Conservation (phyloP, 805 yeast species). For the Brettanomyces naardenensis region DNA sequence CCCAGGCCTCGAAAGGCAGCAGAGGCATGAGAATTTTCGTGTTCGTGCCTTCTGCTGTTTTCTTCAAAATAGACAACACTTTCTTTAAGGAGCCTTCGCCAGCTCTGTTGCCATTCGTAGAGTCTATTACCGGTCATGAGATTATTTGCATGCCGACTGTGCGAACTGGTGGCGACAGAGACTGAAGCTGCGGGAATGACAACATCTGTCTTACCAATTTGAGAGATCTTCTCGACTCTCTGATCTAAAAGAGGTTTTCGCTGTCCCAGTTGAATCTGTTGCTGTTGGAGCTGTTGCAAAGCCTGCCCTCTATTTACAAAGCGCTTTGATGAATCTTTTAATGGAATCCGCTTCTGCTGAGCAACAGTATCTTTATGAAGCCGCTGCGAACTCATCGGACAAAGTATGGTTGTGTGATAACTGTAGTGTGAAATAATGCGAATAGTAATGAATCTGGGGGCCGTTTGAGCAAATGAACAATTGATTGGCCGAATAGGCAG, state of each 20-base stretch:
- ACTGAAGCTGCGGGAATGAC: not conserved
- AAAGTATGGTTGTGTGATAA: too few species aligned
- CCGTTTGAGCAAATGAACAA: too few species aligned
- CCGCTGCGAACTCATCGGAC: not conserved
- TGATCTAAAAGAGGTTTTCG: constrained; percentile 14
- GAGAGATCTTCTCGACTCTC: constrained; percentile 13
- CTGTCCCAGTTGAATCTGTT: constrained; percentile 8
- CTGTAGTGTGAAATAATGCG: too few species aligned
- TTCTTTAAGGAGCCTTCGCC: constrained; percentile 51
- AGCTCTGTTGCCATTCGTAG: constrained; percentile 48
- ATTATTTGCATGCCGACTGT: constrained; percentile 8
- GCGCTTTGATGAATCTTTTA: constrained; percentile 22
- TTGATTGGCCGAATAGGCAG: too few species aligned
- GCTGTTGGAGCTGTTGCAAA: constrained; percentile 7
- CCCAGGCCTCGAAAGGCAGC: constrained; percentile 36
- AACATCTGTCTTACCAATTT: too few species aligned
- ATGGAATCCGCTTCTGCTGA: constrained; percentile 10
- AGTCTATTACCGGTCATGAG: constrained; percentile 33
- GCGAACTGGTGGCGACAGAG: constrained; percentile 2
- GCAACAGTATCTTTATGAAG: not conserved
- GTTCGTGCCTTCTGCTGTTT: constrained; percentile 27
- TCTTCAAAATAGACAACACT: constrained; percentile 52
- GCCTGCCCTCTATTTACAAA: constrained; percentile 13
- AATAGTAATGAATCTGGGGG: too few species aligned
- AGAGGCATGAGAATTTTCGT: constrained; percentile 28